Evolutionary conservation across 768 basidiomycete genomes (phyloP).

Genomic region (Boletus sensibilis): DNA sequence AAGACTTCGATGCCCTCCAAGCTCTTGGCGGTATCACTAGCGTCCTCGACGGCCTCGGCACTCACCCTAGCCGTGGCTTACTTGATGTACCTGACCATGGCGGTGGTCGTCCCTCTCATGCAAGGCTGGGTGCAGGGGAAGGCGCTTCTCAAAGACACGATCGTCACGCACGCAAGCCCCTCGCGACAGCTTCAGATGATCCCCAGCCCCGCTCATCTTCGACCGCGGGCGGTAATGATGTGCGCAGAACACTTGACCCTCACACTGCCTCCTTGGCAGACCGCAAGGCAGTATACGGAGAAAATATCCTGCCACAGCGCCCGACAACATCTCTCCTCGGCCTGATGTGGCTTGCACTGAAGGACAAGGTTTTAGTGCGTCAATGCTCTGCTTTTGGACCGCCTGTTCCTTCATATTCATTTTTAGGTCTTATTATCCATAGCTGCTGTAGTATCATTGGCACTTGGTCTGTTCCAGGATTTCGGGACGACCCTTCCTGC

Average conservation of each 20-base stretch:
- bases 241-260: slow-evolving; percentile 6
- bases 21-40: slow-evolving; percentile 68
- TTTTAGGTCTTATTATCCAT: slow-evolving; percentile 81
- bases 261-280: slow-evolving; percentile 51
- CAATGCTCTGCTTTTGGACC: not conserved
- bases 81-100: not conserved
- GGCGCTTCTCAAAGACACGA: slow-evolving; percentile 37
- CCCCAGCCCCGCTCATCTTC: slow-evolving; percentile 14
- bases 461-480: slow-evolving; percentile 92
- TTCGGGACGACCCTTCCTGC: slow-evolving; percentile 67
- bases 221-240: slow-evolving; percentile 1
- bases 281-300: slow-evolving; percentile 67
- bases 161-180: slow-evolving; percentile 4
- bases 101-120: slow-evolving; percentile 6
- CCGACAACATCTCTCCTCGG: slow-evolving; percentile 64
- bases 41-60: slow-evolving; percentile 73
- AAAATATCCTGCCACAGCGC: slow-evolving; percentile 72
- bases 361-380: slow-evolving; percentile 87
- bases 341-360: slow-evolving; percentile 83
- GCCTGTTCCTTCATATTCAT: slow-evolving; percentile 6
- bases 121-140: slow-evolving; percentile 28
- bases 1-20: slow-evolving; percentile 64
- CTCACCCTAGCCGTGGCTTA: slow-evolving; percentile 52
- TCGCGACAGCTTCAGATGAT: not conserved
- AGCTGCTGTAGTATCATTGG: slow-evolving; percentile 90